A percentile compares a stretch with the other conserved stretches of the same genome.
Conservation (phyloP, 2,329 filamentous ascomycete species). For the Aureobasidium lini region DNA sequence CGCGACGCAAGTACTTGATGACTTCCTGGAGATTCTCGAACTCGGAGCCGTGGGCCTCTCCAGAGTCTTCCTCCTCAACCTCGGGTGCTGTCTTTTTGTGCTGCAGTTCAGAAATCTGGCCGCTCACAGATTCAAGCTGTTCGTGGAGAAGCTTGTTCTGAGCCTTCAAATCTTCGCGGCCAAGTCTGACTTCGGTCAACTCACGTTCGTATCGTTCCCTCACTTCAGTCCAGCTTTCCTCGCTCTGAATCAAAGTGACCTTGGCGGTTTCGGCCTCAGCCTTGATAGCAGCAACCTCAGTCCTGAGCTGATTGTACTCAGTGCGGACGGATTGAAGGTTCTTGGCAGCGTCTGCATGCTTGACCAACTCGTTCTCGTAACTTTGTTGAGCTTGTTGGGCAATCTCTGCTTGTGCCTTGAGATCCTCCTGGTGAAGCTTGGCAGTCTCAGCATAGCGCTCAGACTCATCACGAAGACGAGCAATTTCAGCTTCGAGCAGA, state of each 20-base stretch:
- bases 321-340: slow-evolving; percentile 68
- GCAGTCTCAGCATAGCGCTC: slow-evolving; percentile 72
- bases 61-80: slow-evolving; percentile 44
- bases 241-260: slow-evolving; percentile 67
- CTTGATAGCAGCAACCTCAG: slow-evolving; percentile 64
- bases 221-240: slow-evolving; percentile 81
- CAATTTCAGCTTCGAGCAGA: slow-evolving; percentile 68
- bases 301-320: slow-evolving; percentile 76
- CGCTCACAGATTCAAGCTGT: slow-evolving; percentile 74
- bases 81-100: slow-evolving; percentile 56
- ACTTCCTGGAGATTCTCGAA: slow-evolving; percentile 68
- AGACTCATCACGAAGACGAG: slow-evolving; percentile 73
- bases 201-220: slow-evolving; percentile 77
- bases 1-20: slow-evolving; percentile 81
- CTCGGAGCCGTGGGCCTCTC: slow-evolving; percentile 38
- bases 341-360: slow-evolving; percentile 92
- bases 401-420: slow-evolving; percentile 89
- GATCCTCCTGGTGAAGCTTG: slow-evolving; percentile 80
- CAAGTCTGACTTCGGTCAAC: slow-evolving; percentile 65
- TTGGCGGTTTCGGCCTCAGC: slow-evolving; percentile 82
- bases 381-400: slow-evolving; percentile 88
- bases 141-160: slow-evolving; percentile 88
- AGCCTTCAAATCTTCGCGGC: slow-evolving; percentile 74
- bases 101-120: slow-evolving; percentile 73
- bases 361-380: slow-evolving; percentile 89